A percentile compares a stretch with the other conserved stretches of the same genome.
Conservation (phyloP, 139 green algal species). For the Tetraselmis striata region DNA sequence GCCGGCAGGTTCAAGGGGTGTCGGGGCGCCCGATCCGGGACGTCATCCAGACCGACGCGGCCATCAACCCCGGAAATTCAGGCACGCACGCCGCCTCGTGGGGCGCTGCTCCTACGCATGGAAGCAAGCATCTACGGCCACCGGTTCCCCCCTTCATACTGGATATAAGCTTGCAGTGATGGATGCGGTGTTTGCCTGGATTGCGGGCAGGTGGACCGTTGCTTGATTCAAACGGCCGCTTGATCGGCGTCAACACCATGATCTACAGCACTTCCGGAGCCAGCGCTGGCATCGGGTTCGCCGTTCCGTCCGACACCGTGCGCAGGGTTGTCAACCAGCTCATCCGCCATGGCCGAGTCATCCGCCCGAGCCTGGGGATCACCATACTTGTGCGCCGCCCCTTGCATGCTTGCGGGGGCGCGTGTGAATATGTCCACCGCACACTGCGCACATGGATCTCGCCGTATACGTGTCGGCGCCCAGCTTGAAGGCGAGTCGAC, state of each 20-base stretch:
- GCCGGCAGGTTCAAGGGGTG: slow-evolving; percentile 13
- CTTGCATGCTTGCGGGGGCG: neutral
- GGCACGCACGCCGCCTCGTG: slow-evolving; percentile 29
- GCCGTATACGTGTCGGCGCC: neutral
- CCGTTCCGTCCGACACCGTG: slow-evolving; percentile 67
- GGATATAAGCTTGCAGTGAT: neutral
- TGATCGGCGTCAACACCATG: slow-evolving; percentile 62
- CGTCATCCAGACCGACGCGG: slow-evolving; percentile 86
- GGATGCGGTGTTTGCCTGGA: neutral
- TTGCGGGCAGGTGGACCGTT: neutral
- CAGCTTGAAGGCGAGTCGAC: neutral
- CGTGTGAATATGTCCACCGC: neutral
- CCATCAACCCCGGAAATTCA: slow-evolving; percentile 58
- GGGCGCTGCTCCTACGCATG: neutral
- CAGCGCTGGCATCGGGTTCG: slow-evolving; percentile 78
- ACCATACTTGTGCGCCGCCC: slow-evolving; percentile 36
- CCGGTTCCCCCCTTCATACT: slow-evolving; percentile 41
- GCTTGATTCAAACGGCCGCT: neutral
- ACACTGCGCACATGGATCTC: neutral
- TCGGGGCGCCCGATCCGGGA: slow-evolving; percentile 47
- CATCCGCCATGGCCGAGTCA: slow-evolving; percentile 9
- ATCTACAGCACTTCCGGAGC: slow-evolving; percentile 71
- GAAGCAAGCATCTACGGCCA: slow-evolving; percentile 55
- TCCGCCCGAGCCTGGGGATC: slow-evolving; percentile 81
- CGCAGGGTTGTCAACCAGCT: neutral